Conservation (phyloP, 1,139 yeast species). For the Yamadazyma triangularis region DNA sequence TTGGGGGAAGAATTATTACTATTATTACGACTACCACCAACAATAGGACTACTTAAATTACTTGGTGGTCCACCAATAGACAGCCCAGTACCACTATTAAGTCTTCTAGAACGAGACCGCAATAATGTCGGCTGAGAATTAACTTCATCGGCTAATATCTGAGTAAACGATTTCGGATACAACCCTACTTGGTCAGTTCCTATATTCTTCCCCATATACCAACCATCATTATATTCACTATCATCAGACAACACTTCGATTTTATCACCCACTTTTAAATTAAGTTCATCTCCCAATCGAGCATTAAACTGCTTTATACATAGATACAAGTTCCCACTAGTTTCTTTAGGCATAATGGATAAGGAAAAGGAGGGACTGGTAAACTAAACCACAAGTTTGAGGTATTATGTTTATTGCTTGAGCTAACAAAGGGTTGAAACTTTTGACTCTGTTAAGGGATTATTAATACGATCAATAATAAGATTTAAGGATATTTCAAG, state of each 20-base stretch:
- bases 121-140: conserved; percentile 24
- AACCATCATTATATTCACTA: conserved; percentile 92
- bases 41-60: not conserved
- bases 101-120: conserved; percentile 57
- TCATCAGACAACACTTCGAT: conserved; percentile 90
- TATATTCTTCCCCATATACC: conserved; percentile 87
- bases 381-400: too few species aligned
- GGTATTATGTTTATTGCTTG: too few species aligned
- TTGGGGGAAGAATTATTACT: conserved; percentile 3
- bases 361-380: too few species aligned
- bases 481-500: too few species aligned
- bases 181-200: conserved; percentile 72
- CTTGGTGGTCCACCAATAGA: not conserved
- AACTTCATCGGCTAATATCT: conserved; percentile 25
- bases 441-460: too few species aligned
- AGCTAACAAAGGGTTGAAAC: too few species aligned
- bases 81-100: conserved; percentile 14
- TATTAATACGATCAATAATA: too few species aligned
- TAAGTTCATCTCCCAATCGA: conserved; percentile 84
- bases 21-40: conserved; percentile 10
- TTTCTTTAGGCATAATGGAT: conserved; percentile 1
- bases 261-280: conserved; percentile 75
- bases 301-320: conserved; percentile 86
- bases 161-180: conserved; percentile 84
- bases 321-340: conserved; percentile 17